Conservation (phyloP, 306 rosid species). For the Hylodesmum podocarpum region DNA sequence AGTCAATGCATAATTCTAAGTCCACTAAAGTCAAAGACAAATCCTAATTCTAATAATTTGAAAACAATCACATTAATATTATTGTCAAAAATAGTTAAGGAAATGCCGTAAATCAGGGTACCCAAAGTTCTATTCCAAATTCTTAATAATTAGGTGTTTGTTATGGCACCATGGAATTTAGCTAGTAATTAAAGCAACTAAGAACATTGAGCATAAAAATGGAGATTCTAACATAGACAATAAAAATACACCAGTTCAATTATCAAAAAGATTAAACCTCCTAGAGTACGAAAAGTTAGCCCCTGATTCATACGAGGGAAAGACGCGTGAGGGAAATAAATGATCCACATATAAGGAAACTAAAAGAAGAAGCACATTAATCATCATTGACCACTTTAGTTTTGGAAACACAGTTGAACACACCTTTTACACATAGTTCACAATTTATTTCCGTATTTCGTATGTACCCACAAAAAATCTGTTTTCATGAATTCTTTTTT, state of each 20-base stretch:
- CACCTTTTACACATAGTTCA: neutral
- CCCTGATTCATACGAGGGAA: neutral
- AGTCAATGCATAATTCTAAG: neutral
- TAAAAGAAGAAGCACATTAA: neutral
- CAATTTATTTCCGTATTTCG: neutral
- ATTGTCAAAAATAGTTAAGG: neutral
- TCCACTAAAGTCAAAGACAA: neutral
- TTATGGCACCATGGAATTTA: too few species aligned
- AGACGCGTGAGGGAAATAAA: neutral
- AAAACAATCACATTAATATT: neutral
- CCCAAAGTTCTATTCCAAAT: neutral
- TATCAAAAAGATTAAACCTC: neutral
- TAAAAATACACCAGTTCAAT: neutral
- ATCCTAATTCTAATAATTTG: neutral
- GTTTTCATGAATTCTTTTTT: too few species aligned
- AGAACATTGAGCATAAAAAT: neutral
- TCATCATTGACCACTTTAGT: neutral
- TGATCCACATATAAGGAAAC: neutral
- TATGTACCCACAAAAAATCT: neutral
- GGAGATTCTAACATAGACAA: neutral
- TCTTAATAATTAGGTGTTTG: too few species aligned
- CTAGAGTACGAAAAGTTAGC: neutral
- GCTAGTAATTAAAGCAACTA: neutral
- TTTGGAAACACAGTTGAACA: constrained; percentile 13
- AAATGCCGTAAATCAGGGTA: constrained; percentile 25